These are phyloP conservation scores for Diaporthe helianthi DNA, from an alignment of 2,329 filamentous ascomycete genomes.

Conservation along the genomic window DNA sequence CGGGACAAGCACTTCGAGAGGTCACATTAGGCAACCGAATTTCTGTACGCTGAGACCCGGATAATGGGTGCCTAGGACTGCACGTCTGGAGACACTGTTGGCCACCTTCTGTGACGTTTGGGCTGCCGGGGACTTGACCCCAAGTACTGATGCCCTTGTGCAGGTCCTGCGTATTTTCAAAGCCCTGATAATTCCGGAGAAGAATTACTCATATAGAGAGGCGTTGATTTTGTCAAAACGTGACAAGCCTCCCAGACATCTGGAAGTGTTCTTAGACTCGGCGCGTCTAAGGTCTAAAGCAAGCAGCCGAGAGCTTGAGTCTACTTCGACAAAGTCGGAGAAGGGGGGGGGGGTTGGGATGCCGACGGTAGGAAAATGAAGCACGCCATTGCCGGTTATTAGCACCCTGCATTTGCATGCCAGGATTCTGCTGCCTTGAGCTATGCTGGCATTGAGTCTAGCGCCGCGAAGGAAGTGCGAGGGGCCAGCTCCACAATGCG, in stretches of 20 bases:
- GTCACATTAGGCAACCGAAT: slow-evolving; percentile 21
- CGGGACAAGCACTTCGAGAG: slow-evolving; percentile 3
- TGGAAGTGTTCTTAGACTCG: not conserved
- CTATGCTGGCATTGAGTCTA: not conserved
- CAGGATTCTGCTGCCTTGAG: slow-evolving; percentile 15
- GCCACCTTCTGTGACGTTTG: not conserved
- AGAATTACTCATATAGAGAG: no score
- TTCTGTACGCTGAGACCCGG: not conserved
- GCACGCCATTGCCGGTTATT: not conserved
- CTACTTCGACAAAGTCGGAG: not conserved
- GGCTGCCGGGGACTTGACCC: not conserved
- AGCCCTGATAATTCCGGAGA: not conserved
- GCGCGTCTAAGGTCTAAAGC: not conserved
- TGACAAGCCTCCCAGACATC: not conserved
- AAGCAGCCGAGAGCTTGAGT: not conserved
- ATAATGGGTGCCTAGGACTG: not conserved
- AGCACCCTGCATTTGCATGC: not conserved
- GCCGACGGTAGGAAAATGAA: not conserved
- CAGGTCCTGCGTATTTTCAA: not conserved
- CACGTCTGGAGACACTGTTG: not conserved
- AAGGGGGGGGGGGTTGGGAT: not conserved
- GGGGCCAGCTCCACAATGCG: not conserved
- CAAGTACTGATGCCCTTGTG: not conserved
- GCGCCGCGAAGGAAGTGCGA: not conserved
- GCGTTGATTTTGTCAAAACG: not conserved